Evolutionary conservation across 257 asterid species (phyloP), one percentile per base, ranked within the genome.

Genomic region (Nicotiana attenuata): DNA sequence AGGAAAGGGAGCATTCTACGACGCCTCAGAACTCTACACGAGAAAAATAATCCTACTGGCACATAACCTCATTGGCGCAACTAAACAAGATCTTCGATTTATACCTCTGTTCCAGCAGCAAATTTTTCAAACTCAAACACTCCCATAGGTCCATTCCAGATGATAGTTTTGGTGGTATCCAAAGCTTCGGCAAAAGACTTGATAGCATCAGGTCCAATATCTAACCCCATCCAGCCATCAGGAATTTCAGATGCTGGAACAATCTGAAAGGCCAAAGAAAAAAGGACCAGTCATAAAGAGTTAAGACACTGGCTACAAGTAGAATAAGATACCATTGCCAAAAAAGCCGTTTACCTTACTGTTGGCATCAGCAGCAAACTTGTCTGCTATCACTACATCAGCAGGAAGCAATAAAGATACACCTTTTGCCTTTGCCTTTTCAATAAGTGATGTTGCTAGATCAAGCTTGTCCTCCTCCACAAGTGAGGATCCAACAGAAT

Each of bases 201-300:
- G 63, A 87, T 83, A 45, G 86, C 81, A 60, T 89, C 91, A 1
- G 91, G 91, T 17, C 91, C 91, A 31, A 89, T 87, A 78, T 89
- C 91, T 26, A 89, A 71, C 22, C 91, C 90, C 90, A 87, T 89
- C 90, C 91, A 87, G 45, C 90, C 89, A 76, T 87, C 90, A 24
- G 97, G 97, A 80, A 93, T 92, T 83, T 81, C 88, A 85, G 93
- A 89, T 69, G 97, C 96, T 66, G 93, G 90, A 82, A 93, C 96
- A 76, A 79, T 66, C 97, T 92, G 82, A 22, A 86, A 61, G 65
- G 80, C 24, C 24, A 88, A 77, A 89, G 85, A 55, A 53, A 84
- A 4, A 87, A 83, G 86, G 86, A 14, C 81, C 90, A 52, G 83
- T 60, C 88, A 85, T 14, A 28, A 11, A 75, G 31, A n/a, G 64